Conservation (phyloP, 2,329 filamentous ascomycete species). For the Hypoxylon sp. region DNA sequence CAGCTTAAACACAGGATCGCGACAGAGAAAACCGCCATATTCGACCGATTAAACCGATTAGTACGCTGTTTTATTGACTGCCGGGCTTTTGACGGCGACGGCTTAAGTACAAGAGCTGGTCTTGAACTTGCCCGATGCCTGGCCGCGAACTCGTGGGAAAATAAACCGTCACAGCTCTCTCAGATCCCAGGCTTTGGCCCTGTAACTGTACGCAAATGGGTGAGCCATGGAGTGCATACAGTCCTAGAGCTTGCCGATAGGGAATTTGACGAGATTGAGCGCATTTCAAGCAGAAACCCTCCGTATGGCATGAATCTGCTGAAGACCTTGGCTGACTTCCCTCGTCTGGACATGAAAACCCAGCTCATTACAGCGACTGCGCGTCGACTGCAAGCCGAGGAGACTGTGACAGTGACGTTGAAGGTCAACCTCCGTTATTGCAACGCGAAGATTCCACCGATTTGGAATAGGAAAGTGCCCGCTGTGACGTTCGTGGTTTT, state of each 20-base stretch:
- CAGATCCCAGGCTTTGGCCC: conserved; percentile 85
- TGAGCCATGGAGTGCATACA: conserved; percentile 75
- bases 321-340: conserved; percentile 76
- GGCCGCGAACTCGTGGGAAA: conserved; percentile 83
- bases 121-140: conserved; percentile 84
- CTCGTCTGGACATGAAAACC: conserved; percentile 62
- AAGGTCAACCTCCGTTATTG: conserved; percentile 77
- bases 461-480: conserved; percentile 74
- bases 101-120: conserved; percentile 73
- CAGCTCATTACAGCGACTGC: conserved; percentile 55
- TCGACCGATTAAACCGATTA: conserved; percentile 76
- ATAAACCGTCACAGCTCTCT: conserved; percentile 81
- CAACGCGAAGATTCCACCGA: conserved; percentile 71
- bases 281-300: conserved; percentile 80
- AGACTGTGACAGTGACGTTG: conserved; percentile 70
- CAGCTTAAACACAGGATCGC: conserved; percentile 68
- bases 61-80: conserved; percentile 83
- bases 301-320: conserved; percentile 82
- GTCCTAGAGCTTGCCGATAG: conserved; percentile 77
- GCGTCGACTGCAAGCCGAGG: conserved; percentile 49
- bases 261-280: conserved; percentile 80
- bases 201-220: conserved; percentile 80
- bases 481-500: conserved; percentile 81
- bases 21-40: conserved; percentile 72
- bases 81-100: conserved; percentile 71